Percentiles rank a stretch among this genome's conserved stretches.
These are phyloP conservation scores for Thraustochytrium aureum DNA, from an alignment of 352 stramenopile species.

Conservation along the genomic window DNA sequence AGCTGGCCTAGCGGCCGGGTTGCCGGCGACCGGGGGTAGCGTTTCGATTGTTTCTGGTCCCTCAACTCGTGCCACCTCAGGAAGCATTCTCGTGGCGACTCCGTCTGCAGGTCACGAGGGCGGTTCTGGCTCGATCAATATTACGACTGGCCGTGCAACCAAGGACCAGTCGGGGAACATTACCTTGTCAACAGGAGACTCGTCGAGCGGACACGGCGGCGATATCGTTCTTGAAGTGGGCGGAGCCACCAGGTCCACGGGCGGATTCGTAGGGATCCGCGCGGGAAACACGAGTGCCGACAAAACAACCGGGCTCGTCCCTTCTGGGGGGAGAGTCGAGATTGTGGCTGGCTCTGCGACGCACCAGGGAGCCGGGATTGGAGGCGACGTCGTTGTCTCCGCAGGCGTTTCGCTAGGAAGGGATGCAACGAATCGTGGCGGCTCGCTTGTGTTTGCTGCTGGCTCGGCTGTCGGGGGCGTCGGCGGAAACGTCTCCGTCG, in stretches of 20 bases:
- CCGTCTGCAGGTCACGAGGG: conserved; percentile 61
- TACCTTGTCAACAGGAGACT: conserved; percentile 61
- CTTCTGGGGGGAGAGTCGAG: conserved; percentile 8
- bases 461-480: too few species aligned
- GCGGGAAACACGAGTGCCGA: conserved; percentile 59
- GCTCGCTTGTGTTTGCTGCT: too few species aligned
- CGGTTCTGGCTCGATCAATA: conserved; percentile 61
- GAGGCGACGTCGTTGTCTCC: conserved; percentile 37
- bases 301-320: background rate
- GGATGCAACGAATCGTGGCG: background rate
- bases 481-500: conserved; percentile 15
- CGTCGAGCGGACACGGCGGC: conserved; percentile 60
- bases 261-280: conserved; percentile 58
- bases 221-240: conserved; percentile 61
- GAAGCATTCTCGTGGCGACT: conserved; percentile 60
- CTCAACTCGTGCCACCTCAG: conserved; percentile 48
- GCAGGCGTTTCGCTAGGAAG: background rate
- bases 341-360: background rate
- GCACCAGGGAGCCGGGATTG: background rate
- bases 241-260: conserved; percentile 52
- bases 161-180: conserved; percentile 60
- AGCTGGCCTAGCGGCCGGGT: too few species aligned
- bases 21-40: conserved; percentile 62
- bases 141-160: conserved; percentile 60
- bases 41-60: conserved; percentile 61